Evolutionary conservation across 495 filamentous ascomycete genomes (phyloP).

Genomic region (Neurospora discreta): DNA sequence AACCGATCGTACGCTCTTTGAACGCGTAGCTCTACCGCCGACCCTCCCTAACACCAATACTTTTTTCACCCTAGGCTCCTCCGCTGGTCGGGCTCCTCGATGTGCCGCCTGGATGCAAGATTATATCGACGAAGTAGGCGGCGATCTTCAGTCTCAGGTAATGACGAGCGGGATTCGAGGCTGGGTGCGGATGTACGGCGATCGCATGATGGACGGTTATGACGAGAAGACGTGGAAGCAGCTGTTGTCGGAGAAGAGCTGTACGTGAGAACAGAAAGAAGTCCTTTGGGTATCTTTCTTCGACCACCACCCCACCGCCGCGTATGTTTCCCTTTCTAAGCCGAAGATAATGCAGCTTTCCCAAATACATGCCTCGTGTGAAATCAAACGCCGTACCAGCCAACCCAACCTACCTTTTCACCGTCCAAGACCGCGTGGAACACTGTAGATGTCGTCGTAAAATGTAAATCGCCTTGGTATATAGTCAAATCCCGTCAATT

Average conservation of each 20-base stretch:
- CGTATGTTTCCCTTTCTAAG: neutral
- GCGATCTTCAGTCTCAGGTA: conserved; percentile 30
- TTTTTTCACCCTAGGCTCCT: conserved; percentile 24
- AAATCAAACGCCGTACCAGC: conserved; percentile 3
- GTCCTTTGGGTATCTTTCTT: conserved; percentile 6
- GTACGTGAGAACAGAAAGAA: neutral
- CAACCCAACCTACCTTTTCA: neutral
- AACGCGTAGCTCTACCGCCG: neutral
- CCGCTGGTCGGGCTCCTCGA: conserved; percentile 31
- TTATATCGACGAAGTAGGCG: conserved; percentile 23
- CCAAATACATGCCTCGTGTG: neutral
- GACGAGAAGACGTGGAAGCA: conserved; percentile 34
- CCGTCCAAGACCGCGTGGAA: neutral
- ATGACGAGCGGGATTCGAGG: conserved; percentile 39
- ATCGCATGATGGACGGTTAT: conserved; percentile 35
- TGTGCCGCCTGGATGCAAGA: conserved; percentile 40
- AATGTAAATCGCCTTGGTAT: neutral
- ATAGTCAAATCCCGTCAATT: neutral
- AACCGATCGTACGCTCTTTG: neutral
- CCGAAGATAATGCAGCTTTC: neutral
- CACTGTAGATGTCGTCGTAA: neutral
- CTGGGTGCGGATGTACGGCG: conserved; percentile 36
- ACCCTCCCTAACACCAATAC: neutral
- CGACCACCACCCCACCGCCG: neutral
- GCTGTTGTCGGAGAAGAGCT: conserved; percentile 18